Base-by-base conservation (phyloP, 345 rosid genomes). In the Erysimum cheiranthoides region DNA sequence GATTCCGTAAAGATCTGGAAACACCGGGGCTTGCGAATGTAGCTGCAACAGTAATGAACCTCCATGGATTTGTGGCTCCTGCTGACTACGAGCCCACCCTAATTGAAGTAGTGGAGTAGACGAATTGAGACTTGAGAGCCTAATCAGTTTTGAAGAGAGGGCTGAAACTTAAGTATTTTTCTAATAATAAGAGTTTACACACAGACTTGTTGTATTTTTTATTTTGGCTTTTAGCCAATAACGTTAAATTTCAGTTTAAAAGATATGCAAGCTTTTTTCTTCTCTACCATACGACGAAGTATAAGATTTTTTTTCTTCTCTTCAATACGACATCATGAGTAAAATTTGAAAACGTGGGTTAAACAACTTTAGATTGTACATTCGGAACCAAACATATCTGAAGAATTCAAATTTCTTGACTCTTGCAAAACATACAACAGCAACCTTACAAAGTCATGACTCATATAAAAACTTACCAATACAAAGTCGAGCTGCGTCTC, bases 31-130 rank as follows among this genome's bases (percentile, higher is more conserved):
- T 95, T 12, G 99, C 96, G 2, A 95, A 95, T 71, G 97, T 95
- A 21, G 98, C 96, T 60, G 99, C 99, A n/a, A 92, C 98, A 0
- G 88, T 95, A 74, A 89, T 92, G 77, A 95, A 92, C 83, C 94
- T 95, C 49, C 99, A 95, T 66, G 97, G 98, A 45, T 88, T 82
- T 34, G 88, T 80, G 78, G 96, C 98, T 71, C 98, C 99, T 1
- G 31, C 66, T 27, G 97, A 95, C 67, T 95, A 92, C 21, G 97
- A 95, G 85, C 81, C 89, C 17, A 89, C 90, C 38, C 94, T 92
- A 5, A 85, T 95, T 61, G 97, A 95, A 84, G 93, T 86, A 60
- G 81, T 77, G 4, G 96, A 86, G 50, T 17, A 68, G 69, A 68
- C 59, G 68, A 70, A 81, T 54, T 84, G 47, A 69, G 68, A 70